phyloP scores from a whole-genome alignment of 257 asterid genomes.

The Solanum chiquidenum region DNA sequence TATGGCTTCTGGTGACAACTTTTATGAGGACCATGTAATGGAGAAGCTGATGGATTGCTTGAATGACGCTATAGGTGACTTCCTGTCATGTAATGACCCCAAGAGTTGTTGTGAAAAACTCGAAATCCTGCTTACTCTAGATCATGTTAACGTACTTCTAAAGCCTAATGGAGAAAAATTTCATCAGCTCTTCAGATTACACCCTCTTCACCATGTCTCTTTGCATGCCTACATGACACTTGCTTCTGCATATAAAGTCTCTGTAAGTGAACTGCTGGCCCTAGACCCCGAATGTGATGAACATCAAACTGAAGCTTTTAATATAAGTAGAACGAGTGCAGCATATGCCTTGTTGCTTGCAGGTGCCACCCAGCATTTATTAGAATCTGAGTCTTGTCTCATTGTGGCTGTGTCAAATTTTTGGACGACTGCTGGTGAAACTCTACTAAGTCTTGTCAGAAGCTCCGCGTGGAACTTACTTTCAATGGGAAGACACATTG shows the following conservation, averaged over 20 bases:
- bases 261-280: slow-evolving; percentile 27
- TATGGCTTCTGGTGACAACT: background rate
- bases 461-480: slow-evolving; percentile 15
- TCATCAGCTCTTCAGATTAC: slow-evolving; percentile 16
- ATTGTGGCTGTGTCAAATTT: slow-evolving; percentile 27
- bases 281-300: background rate
- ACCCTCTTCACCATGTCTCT: slow-evolving; percentile 33
- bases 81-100: slow-evolving; percentile 28
- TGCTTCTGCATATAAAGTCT: slow-evolving; percentile 48
- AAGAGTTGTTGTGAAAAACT: slow-evolving; percentile 43
- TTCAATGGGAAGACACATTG: background rate
- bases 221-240: slow-evolving; percentile 47
- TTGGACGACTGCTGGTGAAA: slow-evolving; percentile 60
- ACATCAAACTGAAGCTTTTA: slow-evolving; percentile 24
- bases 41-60: slow-evolving; percentile 19
- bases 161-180: slow-evolving; percentile 4
- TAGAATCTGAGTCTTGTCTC: slow-evolving; percentile 37
- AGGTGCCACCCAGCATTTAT: slow-evolving; percentile 40
- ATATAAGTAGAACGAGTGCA: slow-evolving; percentile 31
- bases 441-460: slow-evolving; percentile 27
- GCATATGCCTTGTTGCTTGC: slow-evolving; percentile 68
- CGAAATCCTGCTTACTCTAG: slow-evolving; percentile 43
- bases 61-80: slow-evolving; percentile 31
- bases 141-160: background rate
- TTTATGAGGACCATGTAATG: background rate